Percentiles rank a stretch among this genome's conserved stretches.
phyloP scores from a whole-genome alignment of 441 rosid genomes.

The Dalechampia spathulata region DNA sequence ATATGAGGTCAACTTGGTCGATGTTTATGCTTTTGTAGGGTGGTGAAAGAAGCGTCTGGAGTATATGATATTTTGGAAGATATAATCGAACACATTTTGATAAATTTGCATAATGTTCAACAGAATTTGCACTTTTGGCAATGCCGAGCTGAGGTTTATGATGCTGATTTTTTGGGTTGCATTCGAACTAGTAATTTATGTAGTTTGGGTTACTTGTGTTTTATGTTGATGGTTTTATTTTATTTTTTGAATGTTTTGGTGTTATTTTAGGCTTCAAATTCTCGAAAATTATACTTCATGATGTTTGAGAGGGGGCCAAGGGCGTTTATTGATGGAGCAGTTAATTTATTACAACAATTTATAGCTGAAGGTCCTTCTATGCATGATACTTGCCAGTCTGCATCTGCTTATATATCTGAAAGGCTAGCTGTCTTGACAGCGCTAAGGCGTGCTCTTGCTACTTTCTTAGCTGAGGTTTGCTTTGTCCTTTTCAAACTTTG shows the following conservation, averaged over 20 bases:
- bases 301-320: slow-evolving; percentile 85
- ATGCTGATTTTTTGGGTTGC: neutral
- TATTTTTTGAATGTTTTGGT: slow-evolving; percentile 1
- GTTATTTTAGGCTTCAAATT: slow-evolving; percentile 49
- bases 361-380: slow-evolving; percentile 40
- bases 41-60: slow-evolving; percentile 34
- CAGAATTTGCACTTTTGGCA: slow-evolving; percentile 84
- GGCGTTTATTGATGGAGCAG: slow-evolving; percentile 57
- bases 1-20: neutral
- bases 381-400: slow-evolving; percentile 48
- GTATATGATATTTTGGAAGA: slow-evolving; percentile 56
- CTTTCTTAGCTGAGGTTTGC: slow-evolving; percentile 81
- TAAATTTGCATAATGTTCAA: slow-evolving; percentile 56
- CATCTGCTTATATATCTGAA: slow-evolving; percentile 59
- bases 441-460: slow-evolving; percentile 61
- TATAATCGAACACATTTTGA: slow-evolving; percentile 47
- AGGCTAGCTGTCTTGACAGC: slow-evolving; percentile 54
- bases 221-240: neutral
- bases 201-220: neutral
- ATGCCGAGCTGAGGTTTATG: slow-evolving; percentile 68
- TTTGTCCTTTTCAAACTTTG: neutral
- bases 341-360: slow-evolving; percentile 35
- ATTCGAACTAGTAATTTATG: neutral
- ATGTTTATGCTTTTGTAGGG: slow-evolving; percentile 32
- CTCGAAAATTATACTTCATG: slow-evolving; percentile 68